phyloP scores from a whole-genome alignment of 1,284 basidiomycete species.

The Anthracocystis walkeri region DNA sequence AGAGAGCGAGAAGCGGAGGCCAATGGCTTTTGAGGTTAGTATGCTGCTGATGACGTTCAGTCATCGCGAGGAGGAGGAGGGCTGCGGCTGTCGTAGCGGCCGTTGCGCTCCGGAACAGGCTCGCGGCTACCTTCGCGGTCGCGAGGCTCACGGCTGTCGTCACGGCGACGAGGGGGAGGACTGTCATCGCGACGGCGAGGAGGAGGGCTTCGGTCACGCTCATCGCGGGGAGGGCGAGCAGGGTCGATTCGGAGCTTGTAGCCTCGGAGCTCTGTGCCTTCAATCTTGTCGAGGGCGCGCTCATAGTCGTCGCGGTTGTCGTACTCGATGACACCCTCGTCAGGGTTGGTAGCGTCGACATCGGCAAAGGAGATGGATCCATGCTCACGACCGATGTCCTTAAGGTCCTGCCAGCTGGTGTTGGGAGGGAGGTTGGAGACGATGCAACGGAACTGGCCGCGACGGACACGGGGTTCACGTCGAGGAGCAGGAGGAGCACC shows the following conservation, averaged over 20 bases:
- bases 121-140: constrained; percentile 30
- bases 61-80: constrained; percentile 51
- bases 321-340: constrained; percentile 68
- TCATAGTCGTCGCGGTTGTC: constrained; percentile 67
- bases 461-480: constrained; percentile 51
- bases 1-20: not conserved
- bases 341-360: constrained; percentile 63
- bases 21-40: not conserved
- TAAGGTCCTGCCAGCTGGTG: constrained; percentile 96
- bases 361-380: constrained; percentile 72
- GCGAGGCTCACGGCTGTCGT: constrained; percentile 55
- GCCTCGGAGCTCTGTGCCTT: constrained; percentile 67
- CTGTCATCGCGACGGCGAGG: constrained; percentile 52
- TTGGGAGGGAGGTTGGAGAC: constrained; percentile 82
- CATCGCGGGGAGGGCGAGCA: constrained; percentile 46
- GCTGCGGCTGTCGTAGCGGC: constrained; percentile 57
- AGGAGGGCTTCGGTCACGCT: constrained; percentile 60
- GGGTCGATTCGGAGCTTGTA: constrained; percentile 66
- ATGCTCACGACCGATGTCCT: constrained; percentile 93
- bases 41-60: constrained; percentile 4
- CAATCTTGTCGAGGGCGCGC: constrained; percentile 65
- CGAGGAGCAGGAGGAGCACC: constrained; percentile 51
- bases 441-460: constrained; percentile 64
- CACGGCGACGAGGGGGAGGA: constrained; percentile 44
- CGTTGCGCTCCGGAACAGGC: constrained; percentile 47